Evolutionary conservation across 2,329 filamentous ascomycete species (phyloP), one percentile per base, ranked within the genome.

Genomic region (Penicillium decumbens): DNA sequence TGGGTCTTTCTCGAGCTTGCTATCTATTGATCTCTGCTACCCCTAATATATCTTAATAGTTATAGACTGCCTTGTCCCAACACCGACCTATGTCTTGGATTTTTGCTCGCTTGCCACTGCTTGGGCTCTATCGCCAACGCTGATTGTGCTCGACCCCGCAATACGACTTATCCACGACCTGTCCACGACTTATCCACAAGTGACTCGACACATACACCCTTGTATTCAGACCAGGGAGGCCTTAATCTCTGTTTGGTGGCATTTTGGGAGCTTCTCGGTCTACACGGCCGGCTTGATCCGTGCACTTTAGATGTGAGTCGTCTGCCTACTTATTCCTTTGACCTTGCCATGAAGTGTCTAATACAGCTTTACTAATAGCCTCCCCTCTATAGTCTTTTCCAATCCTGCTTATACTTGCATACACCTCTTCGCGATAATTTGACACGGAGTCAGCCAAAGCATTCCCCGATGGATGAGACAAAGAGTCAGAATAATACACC

Each of bases 91-190:
- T 58, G 57, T 41, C 35, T 42, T 40, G 27, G 18, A 42, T 33
- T 40, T 24, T 27, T 27, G 18, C 40, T 32, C 37, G 42, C 28
- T 45, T 52, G 38, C 45, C 48, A 25, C 37, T 51, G 45, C 44
- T 51, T 49, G 53, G 51, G 33, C 45, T 53, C 33, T 56, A 53
- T 42, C 45, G 47, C 28, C 51, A 51, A 40, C 53, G 51, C 27
- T 59, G 55, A 59, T 53, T 33, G 18, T 6, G 8, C 27, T 25
- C 28, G 24, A 32, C 37, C 13, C 29, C 27, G 46, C 33, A 24
- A 25, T 23, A 30, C 42, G 30, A 28, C 40, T 6, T 9, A 9
- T 9, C 33, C 28, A 30, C 42, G 30, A 28, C 40, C 9, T 10
- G 13, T 29, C 7, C 25, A 20, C 25, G 38, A 15, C 8, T 2